Conservation (phyloP, 164 flowering plant genomes). For the Vitis labrusca region DNA sequence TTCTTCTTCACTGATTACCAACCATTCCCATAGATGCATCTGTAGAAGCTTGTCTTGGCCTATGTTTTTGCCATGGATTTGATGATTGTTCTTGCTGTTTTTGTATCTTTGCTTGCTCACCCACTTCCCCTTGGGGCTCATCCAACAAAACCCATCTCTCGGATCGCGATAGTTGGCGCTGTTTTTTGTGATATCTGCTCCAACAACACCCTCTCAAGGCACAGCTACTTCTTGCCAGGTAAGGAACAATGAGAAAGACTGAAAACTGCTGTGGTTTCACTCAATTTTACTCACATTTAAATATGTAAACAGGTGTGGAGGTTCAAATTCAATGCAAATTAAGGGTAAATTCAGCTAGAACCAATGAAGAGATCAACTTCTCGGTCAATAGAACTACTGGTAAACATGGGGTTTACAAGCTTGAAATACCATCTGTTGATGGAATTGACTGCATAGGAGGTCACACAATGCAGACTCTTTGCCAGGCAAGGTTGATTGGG, state of each 20-base stretch:
- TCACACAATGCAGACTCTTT: slow-evolving; percentile 31
- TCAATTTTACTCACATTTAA: too few species aligned
- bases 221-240: slow-evolving; percentile 60
- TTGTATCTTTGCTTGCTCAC: slow-evolving; percentile 10
- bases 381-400: slow-evolving; percentile 71
- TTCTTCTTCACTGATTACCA: background rate
- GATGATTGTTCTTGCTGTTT: slow-evolving; percentile 13
- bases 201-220: slow-evolving; percentile 35
- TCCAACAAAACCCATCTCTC: slow-evolving; percentile 15
- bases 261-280: too few species aligned
- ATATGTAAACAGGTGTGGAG: slow-evolving; percentile 44
- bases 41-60: slow-evolving; percentile 10
- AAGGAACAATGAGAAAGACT: background rate
- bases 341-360: slow-evolving; percentile 46
- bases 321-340: slow-evolving; percentile 69
- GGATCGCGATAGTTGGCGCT: slow-evolving; percentile 43
- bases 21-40: background rate
- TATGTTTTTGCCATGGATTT: slow-evolving; percentile 21
- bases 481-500: slow-evolving; percentile 50
- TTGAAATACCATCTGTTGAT: slow-evolving; percentile 58
- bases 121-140: slow-evolving; percentile 1
- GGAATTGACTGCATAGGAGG: slow-evolving; percentile 53
- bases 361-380: slow-evolving; percentile 39
- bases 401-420: slow-evolving; percentile 50
- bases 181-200: slow-evolving; percentile 50